phyloP scores from a whole-genome alignment of 2,329 filamentous ascomycete genomes.

The Arthrobotrys pseudoclavata region DNA sequence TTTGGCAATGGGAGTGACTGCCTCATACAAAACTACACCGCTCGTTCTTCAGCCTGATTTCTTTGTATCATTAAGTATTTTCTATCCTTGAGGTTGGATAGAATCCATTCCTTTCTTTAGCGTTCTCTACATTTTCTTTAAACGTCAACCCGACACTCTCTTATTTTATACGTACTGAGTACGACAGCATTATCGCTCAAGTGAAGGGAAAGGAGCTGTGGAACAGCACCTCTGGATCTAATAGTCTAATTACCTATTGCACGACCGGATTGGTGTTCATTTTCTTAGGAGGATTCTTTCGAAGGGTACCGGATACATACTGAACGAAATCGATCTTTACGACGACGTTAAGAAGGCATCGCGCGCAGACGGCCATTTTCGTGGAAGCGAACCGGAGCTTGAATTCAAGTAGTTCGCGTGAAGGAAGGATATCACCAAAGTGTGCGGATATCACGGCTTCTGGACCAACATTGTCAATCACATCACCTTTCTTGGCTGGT shows the following conservation, averaged over 20 bases:
- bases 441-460: conserved; percentile 18
- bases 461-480: conserved; percentile 26
- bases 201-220: conserved; percentile 58
- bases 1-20: conserved; percentile 24
- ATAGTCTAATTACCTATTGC: conserved; percentile 10
- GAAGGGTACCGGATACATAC: conserved; percentile 35
- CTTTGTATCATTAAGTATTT: conserved; percentile 30
- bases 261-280: conserved; percentile 30
- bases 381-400: not conserved
- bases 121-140: conserved; percentile 38
- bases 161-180: conserved; percentile 53
- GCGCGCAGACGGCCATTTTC: conserved; percentile 23
- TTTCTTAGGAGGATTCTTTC: conserved; percentile 18
- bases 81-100: conserved; percentile 45
- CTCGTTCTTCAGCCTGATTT: conserved; percentile 44
- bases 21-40: conserved; percentile 51
- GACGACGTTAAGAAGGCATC: conserved; percentile 6
- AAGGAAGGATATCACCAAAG: conserved; percentile 14
- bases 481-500: conserved; percentile 10
- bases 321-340: conserved; percentile 17
- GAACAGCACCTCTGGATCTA: conserved; percentile 54
- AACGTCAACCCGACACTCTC: conserved; percentile 31
- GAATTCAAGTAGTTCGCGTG: not conserved
- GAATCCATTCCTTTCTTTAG: conserved; percentile 48
- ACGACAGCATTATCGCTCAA: conserved; percentile 31